Percentiles rank a stretch among this genome's conserved stretches.
These are phyloP conservation scores for Rhododendron simsii DNA, from an alignment of 148 eudicot genomes.

Conservation along the genomic window DNA sequence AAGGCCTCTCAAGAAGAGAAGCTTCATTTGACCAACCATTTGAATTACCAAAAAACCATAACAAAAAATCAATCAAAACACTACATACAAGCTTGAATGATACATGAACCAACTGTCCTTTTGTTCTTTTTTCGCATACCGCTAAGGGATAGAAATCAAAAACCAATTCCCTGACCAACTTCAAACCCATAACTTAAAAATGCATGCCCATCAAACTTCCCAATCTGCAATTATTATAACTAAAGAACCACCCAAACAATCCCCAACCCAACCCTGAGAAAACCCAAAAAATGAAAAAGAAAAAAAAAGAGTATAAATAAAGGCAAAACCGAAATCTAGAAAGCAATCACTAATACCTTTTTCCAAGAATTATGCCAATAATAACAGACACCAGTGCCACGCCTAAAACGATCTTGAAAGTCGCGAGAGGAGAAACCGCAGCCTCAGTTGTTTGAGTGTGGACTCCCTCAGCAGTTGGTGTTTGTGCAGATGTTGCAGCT, in stretches of 20 bases:
- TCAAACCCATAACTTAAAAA: not conserved
- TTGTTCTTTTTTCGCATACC: not conserved
- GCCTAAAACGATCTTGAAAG: conserved; percentile 60
- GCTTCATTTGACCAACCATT: not conserved
- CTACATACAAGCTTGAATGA: not conserved
- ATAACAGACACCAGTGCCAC: conserved; percentile 79
- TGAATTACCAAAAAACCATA: not conserved
- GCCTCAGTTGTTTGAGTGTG: conserved; percentile 35
- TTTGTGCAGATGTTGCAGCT: conserved; percentile 33
- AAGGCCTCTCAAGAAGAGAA: not conserved
- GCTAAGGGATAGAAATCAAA: not conserved
- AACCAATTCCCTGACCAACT: not conserved
- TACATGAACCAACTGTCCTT: not conserved
- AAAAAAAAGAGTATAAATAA: not conserved
- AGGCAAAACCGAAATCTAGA: conserved; percentile 8
- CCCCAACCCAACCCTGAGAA: not conserved
- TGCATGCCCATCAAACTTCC: not conserved
- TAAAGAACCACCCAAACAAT: not conserved
- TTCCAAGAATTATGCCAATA: conserved; percentile 80
- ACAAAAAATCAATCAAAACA: not conserved
- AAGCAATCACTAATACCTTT: conserved; percentile 48
- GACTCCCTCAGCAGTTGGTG: conserved; percentile 28
- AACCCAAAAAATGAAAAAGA: not conserved
- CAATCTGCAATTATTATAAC: not conserved
- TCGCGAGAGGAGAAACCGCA: conserved; percentile 40